phyloP scores from a whole-genome alignment of 768 basidiomycete genomes.

The Russula emetica region DNA sequence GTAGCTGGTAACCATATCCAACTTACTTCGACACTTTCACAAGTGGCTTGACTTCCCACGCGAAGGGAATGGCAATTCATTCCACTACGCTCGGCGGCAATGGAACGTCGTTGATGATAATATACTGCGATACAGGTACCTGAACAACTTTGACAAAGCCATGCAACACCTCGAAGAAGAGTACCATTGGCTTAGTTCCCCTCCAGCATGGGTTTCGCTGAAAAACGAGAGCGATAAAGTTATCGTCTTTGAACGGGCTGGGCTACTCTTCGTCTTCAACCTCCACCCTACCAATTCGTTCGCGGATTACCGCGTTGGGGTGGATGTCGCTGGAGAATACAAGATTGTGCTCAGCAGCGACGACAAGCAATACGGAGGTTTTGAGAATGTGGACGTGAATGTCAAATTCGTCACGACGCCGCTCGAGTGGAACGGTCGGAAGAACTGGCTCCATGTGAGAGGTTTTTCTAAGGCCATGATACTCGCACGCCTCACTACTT shows the following conservation, averaged over 20 bases:
- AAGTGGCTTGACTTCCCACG: constrained; percentile 99
- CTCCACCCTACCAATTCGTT: constrained; percentile 91
- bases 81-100: constrained; percentile 94
- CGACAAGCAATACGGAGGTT: constrained; percentile 85
- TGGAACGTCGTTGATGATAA: constrained; percentile 92
- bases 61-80: constrained; percentile 91
- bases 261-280: constrained; percentile 94
- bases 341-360: constrained; percentile 76
- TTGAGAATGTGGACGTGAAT: constrained; percentile 66
- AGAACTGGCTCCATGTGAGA: constrained; percentile 81
- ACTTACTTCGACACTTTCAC: constrained; percentile 6
- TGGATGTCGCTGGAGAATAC: constrained; percentile 84
- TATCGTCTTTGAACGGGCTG: constrained; percentile 89
- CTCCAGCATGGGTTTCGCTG: constrained; percentile 88
- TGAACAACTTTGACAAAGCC: constrained; percentile 88
- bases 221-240: constrained; percentile 94
- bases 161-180: constrained; percentile 86
- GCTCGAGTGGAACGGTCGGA: constrained; percentile 88
- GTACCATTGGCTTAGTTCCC: constrained; percentile 78
- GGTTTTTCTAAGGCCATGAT: constrained; percentile 8
- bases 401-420: constrained; percentile 75
- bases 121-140: constrained; percentile 84
- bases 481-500: not conserved
- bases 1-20: not conserved
- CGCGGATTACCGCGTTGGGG: constrained; percentile 90